Conservation (phyloP, 805 yeast species). For the Yamadazyma ubonensis region DNA sequence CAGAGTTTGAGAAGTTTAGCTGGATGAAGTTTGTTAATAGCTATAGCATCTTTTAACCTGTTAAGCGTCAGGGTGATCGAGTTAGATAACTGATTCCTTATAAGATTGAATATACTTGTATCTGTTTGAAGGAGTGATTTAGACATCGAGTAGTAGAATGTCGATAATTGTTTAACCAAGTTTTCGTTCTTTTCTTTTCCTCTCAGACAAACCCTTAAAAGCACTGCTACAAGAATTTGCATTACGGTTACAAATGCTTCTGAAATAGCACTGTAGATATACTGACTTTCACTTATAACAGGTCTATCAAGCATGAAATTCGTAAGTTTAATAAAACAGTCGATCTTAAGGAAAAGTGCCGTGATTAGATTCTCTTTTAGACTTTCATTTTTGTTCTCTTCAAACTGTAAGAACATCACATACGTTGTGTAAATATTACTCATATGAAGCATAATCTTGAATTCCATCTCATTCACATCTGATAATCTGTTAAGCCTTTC, state of each 20-base stretch:
- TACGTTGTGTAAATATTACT: slow-evolving; percentile 27
- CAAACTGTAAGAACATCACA: slow-evolving; percentile 35
- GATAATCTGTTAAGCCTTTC: slow-evolving; percentile 16
- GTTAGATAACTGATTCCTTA: slow-evolving; percentile 10
- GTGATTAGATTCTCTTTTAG: slow-evolving; percentile 13
- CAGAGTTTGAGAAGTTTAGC: slow-evolving; percentile 20
- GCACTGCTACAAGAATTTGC: slow-evolving; percentile 14
- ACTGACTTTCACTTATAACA: slow-evolving; percentile 6
- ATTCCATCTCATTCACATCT: slow-evolving; percentile 19
- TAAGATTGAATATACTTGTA: slow-evolving; percentile 4
- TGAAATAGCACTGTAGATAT: slow-evolving; percentile 9
- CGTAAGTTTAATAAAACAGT: slow-evolving; percentile 11
- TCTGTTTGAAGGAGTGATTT: slow-evolving; percentile 6
- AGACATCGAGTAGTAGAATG: slow-evolving; percentile 11
- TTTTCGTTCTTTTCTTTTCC: slow-evolving; percentile 12
- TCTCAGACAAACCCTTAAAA: slow-evolving; percentile 13
- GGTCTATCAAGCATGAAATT: slow-evolving; percentile 3
- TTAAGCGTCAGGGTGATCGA: slow-evolving; percentile 6
- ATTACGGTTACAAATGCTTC: slow-evolving; percentile 10
- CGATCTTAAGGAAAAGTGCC: slow-evolving; percentile 10
- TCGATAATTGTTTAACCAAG: slow-evolving; percentile 15
- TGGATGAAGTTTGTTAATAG: slow-evolving; percentile 8
- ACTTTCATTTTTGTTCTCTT: slow-evolving; percentile 21
- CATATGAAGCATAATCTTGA: slow-evolving; percentile 24
- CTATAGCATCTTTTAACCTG: neutral